Percentiles rank a stretch among this genome's conserved stretches.
Conservation (phyloP, 2,329 filamentous ascomycete species). For the Aspergillus awamori region DNA sequence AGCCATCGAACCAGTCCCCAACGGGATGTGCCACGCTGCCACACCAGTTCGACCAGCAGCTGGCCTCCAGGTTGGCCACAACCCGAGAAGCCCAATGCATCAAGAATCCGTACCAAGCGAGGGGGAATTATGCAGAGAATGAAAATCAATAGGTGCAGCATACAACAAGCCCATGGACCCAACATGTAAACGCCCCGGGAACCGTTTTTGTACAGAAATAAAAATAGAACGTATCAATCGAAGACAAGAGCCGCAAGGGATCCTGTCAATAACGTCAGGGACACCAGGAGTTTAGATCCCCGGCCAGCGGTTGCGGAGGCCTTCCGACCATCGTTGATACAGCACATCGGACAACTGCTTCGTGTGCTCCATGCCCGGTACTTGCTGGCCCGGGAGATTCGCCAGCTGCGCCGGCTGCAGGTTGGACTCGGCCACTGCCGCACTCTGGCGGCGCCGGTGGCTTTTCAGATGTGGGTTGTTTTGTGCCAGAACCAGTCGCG, state of each 20-base stretch:
- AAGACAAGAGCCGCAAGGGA: constrained; percentile 16
- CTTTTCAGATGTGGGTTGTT: constrained; percentile 84
- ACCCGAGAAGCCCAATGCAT: too few relatives aligned
- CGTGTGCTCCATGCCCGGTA: constrained; percentile 86
- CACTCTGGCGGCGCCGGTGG: constrained; percentile 67
- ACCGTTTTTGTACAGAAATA: constrained; percentile 34
- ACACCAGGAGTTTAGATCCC: constrained; percentile 25
- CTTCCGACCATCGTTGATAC: constrained; percentile 87
- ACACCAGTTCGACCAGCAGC: constrained; percentile 13
- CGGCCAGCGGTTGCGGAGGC: constrained; percentile 72
- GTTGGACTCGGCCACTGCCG: constrained; percentile 37
- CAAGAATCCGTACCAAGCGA: constrained; percentile 8
- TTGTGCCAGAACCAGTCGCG: constrained; percentile 75
- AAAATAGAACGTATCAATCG: too few relatives aligned
- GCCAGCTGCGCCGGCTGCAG: constrained; percentile 42
- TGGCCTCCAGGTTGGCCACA: constrained; percentile 1
- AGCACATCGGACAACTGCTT: constrained; percentile 87
- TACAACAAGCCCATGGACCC: constrained; percentile 20
- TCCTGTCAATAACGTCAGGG: too few relatives aligned
- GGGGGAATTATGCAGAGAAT: constrained; percentile 6
- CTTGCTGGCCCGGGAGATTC: constrained; percentile 59
- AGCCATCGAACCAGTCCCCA: not conserved
- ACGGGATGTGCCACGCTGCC: not conserved
- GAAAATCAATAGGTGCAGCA: constrained; percentile 19
- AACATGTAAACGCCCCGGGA: constrained; percentile 27